Base-by-base conservation (phyloP, 352 stramenopile genomes). In the Thalassiosira livingstoniorum region DNA sequence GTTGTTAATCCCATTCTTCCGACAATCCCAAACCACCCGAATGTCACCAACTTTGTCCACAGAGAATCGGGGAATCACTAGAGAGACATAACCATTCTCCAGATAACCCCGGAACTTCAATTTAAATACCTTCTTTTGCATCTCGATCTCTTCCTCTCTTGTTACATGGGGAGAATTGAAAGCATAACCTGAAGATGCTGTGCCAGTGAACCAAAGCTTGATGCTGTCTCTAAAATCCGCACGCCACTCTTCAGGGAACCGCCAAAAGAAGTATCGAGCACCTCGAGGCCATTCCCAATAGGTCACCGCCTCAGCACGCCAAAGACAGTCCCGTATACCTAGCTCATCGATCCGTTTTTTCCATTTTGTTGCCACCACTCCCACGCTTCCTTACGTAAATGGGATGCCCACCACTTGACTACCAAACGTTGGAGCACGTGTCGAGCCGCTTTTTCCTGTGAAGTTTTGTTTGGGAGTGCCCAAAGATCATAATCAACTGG, bases 281-380 rank as follows among this genome's bases (percentile, higher is more conserved):
- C 80, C 80, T 54, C n/a, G n/a, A 0, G 70, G 15, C 80, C 80
- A 87, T 23, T 87, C 67, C 64, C 75, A 87, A 62, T 70, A 87
- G 10, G 31, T 31, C 0, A 58, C 32, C 0, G n/a, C 57, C 0
- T 18, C 0, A 5, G 45, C 54, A 13, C 58, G 69, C 13, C 31
- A 13, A 2, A 85, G 13, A 31, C 68, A 68, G 27, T 82, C 73
- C 25, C 31, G 3, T 25, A 51, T 64, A 58, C 68, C 68, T 10
- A 2, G 4, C 7, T 4, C 13, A 64, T 84, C 47, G 18, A 68
- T 25, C 25, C 29, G n/a, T 72, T 25, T 2, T 11, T 4, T 27
- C 13, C 34, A 55, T 23, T 53, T 3, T 1, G 25, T 25, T 1
- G n/a, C 29, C 70, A 27, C 60, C 55, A 69, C 25, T 25, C 18